Conservation (phyloP, 352 stramenopile genomes). For the Globisporangium nagaii region DNA sequence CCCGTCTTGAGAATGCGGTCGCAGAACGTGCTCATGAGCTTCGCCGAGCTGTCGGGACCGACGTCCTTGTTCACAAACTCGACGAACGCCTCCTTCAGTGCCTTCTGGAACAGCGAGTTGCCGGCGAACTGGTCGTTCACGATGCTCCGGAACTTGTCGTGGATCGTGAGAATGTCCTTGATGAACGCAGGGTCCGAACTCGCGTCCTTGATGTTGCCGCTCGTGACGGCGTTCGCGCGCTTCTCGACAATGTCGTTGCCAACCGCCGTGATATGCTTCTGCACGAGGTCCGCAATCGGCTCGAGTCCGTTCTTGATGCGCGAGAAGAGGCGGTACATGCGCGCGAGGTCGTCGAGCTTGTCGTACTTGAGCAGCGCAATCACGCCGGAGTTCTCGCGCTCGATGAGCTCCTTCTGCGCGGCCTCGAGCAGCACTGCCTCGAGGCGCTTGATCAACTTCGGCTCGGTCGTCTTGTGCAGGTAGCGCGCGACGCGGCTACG, state of each 20-base stretch:
- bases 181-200: constrained; percentile 95
- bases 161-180: constrained; percentile 96
- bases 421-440: constrained; percentile 94
- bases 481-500: constrained; percentile 92
- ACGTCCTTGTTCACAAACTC: constrained; percentile 99
- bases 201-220: constrained; percentile 91
- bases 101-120: constrained; percentile 98
- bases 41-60: constrained; percentile 95
- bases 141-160: constrained; percentile 97
- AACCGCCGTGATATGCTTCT: constrained; percentile 92
- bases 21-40: constrained; percentile 99
- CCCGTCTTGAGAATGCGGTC: constrained; percentile 98
- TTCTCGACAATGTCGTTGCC: constrained; percentile 88
- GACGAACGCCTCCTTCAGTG: constrained; percentile 99
- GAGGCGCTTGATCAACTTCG: constrained; percentile 92
- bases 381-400: constrained; percentile 97
- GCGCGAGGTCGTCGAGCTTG: constrained; percentile 94
- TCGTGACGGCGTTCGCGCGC: constrained; percentile 78
- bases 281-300: constrained; percentile 95
- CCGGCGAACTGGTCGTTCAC: constrained; percentile 96
- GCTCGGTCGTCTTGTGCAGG: constrained; percentile 94
- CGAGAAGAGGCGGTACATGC: constrained; percentile 98
- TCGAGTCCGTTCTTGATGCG: constrained; percentile 94
- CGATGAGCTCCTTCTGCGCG: constrained; percentile 94
- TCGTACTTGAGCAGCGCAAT: constrained; percentile 96